Evolutionary conservation across 345 rosid genomes (phyloP).

Genomic region (Capsella bursapastoris): DNA sequence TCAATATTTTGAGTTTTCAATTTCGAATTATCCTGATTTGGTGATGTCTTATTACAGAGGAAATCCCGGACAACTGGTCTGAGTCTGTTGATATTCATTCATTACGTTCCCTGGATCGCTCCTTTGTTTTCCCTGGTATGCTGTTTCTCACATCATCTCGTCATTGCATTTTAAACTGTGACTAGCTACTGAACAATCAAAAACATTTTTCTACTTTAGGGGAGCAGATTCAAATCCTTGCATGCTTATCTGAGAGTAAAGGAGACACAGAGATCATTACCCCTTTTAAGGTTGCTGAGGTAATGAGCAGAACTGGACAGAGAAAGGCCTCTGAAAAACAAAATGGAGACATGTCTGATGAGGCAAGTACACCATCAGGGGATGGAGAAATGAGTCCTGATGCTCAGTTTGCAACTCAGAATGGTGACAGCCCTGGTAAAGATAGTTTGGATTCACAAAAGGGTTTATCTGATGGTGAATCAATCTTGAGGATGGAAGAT

Average conservation of each 20-base stretch:
- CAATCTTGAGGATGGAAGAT: slow-evolving; percentile 87
- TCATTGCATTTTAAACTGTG: not conserved
- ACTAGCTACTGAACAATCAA: slow-evolving; percentile 11
- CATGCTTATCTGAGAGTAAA: slow-evolving; percentile 82
- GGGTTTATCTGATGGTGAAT: slow-evolving; percentile 76
- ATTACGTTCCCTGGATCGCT: slow-evolving; percentile 69
- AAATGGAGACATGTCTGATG: slow-evolving; percentile 56
- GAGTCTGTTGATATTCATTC: slow-evolving; percentile 65
- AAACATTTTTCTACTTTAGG: slow-evolving; percentile 55
- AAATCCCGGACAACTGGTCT: slow-evolving; percentile 74
- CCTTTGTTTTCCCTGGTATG: slow-evolving; percentile 92
- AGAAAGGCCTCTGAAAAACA: slow-evolving; percentile 56
- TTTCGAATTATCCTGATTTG: slow-evolving; percentile 4
- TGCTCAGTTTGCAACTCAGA: slow-evolving; percentile 51
- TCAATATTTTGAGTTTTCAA: not conserved
- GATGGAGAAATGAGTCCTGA: slow-evolving; percentile 55
- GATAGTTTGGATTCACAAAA: slow-evolving; percentile 56
- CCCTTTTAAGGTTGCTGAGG: slow-evolving; percentile 92
- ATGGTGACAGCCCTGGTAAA: slow-evolving; percentile 56
- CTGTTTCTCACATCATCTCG: slow-evolving; percentile 11
- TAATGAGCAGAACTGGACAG: slow-evolving; percentile 76
- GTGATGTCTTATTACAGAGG: slow-evolving; percentile 52
- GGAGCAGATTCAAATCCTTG: slow-evolving; percentile 86
- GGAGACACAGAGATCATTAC: slow-evolving; percentile 85
- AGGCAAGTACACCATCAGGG: slow-evolving; percentile 43